These are phyloP conservation scores for Yarrowia sp. DNA, from an alignment of 805 yeast genomes.

Conservation along the genomic window DNA sequence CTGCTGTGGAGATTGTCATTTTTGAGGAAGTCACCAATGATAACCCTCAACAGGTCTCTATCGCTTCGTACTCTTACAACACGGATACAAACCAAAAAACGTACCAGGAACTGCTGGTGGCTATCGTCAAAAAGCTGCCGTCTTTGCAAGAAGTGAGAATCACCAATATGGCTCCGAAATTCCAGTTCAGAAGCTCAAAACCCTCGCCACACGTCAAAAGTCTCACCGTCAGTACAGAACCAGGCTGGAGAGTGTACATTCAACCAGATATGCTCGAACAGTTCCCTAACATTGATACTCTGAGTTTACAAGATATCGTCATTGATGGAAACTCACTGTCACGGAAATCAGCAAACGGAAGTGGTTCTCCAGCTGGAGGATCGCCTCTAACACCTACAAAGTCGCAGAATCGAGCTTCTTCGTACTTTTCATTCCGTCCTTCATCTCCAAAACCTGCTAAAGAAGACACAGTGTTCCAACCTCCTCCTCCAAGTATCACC, in stretches of 20 bases:
- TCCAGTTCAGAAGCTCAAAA: conserved; percentile 3
- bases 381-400: conserved; percentile 1
- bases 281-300: conserved; percentile 11
- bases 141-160: neutral
- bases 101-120: conserved; percentile 5
- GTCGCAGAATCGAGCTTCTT: neutral
- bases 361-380: neutral
- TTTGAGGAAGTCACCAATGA: conserved; percentile 19
- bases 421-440: conserved; percentile 4
- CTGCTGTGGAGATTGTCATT: neutral
- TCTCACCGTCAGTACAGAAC: neutral
- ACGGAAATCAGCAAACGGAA: neutral
- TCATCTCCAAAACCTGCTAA: neutral
- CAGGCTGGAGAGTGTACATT: conserved; percentile 17
- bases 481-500: neutral
- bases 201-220: neutral
- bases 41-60: conserved; percentile 8
- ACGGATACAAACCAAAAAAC: neutral
- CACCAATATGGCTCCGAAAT: conserved; percentile 10
- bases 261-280: conserved; percentile 15
- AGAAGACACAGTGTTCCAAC: neutral
- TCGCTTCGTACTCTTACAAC: conserved; percentile 11
- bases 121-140: conserved; percentile 16
- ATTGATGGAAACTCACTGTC: neutral
- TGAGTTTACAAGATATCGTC: conserved; percentile 14